phyloP scores from a whole-genome alignment of 345 rosid species.

The Corchorus olitorius region DNA sequence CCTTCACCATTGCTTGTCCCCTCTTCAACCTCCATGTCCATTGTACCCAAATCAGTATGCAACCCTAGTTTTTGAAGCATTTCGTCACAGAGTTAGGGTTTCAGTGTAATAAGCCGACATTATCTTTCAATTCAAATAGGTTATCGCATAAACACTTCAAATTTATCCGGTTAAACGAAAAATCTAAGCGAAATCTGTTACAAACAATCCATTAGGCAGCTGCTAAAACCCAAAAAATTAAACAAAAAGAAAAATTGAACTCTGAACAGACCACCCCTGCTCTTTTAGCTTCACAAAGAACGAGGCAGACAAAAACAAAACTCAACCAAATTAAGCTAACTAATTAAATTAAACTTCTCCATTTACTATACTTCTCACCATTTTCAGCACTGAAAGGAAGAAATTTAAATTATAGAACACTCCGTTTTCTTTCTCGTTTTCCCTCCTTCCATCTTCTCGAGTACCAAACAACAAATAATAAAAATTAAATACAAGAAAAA shows the following conservation, averaged over 20 bases:
- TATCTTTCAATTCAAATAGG: conserved; percentile 21
- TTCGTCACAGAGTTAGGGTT: conserved; percentile 41
- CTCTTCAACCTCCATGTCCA: conserved; percentile 51
- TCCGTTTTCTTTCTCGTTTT: background rate
- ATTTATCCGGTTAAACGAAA: background rate
- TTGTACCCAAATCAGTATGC: conserved; percentile 7
- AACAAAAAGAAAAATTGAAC: background rate
- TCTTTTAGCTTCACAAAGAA: conserved; percentile 7
- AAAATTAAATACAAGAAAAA: conserved; percentile 18
- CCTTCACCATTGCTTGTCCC: conserved; percentile 43
- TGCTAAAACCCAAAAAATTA: conserved; percentile 7
- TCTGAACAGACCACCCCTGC: background rate
- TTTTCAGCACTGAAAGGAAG: background rate
- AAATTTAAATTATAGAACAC: conserved; percentile 10
- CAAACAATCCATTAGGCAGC: background rate
- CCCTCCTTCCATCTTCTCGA: conserved; percentile 9
- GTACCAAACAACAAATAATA: conserved; percentile 22
- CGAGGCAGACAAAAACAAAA: background rate
- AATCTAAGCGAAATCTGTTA: background rate
- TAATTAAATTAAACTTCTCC: conserved; percentile 14
- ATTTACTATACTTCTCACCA: background rate
- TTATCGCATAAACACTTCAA: conserved; percentile 15
- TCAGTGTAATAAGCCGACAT: conserved; percentile 24
- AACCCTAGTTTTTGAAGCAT: conserved; percentile 22
- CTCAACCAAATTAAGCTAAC: conserved; percentile 19